Conservation (phyloP, 768 basidiomycete genomes). For the Trametes coccinea region DNA sequence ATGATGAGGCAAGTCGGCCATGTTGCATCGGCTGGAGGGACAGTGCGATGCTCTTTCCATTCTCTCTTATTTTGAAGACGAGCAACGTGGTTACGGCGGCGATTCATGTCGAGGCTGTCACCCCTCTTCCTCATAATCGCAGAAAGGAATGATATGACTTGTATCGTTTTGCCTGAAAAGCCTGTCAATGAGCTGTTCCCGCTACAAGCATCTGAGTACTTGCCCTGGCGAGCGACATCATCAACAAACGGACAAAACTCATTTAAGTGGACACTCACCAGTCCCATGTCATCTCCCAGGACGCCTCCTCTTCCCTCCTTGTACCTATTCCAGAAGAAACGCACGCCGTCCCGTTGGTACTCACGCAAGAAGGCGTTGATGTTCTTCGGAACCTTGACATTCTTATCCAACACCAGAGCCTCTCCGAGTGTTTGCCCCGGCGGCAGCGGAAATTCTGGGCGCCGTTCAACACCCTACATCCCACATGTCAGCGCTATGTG, state of each 20-base stretch:
- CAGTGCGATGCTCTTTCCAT: conserved; percentile 51
- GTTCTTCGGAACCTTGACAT: conserved; percentile 56
- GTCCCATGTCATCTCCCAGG: conserved; percentile 96
- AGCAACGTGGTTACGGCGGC: conserved; percentile 69
- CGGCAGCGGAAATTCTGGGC: conserved; percentile 55
- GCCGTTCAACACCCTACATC: conserved; percentile 42
- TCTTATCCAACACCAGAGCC: conserved; percentile 53
- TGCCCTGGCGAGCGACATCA: not conserved
- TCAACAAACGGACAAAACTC: conserved; percentile 28
- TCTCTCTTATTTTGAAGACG: conserved; percentile 56
- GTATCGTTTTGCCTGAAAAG: conserved; percentile 82
- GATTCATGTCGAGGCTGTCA: conserved; percentile 57
- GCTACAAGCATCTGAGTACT: not conserved
- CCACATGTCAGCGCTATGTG: not conserved
- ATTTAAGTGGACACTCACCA: conserved; percentile 40
- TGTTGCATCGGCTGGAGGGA: conserved; percentile 67
- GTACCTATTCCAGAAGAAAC: conserved; percentile 79
- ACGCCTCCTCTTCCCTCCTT: conserved; percentile 70
- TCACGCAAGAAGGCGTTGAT: conserved; percentile 88
- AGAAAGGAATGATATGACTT: conserved; percentile 85
- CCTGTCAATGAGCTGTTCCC: not conserved
- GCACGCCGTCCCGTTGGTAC: conserved; percentile 87
- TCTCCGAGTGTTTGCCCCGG: conserved; percentile 44
- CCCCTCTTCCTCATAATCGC: conserved; percentile 90
- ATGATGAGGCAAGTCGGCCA: conserved; percentile 91